Conservation (phyloP, 257 asterid species). For the Primulina huaijiensis region DNA sequence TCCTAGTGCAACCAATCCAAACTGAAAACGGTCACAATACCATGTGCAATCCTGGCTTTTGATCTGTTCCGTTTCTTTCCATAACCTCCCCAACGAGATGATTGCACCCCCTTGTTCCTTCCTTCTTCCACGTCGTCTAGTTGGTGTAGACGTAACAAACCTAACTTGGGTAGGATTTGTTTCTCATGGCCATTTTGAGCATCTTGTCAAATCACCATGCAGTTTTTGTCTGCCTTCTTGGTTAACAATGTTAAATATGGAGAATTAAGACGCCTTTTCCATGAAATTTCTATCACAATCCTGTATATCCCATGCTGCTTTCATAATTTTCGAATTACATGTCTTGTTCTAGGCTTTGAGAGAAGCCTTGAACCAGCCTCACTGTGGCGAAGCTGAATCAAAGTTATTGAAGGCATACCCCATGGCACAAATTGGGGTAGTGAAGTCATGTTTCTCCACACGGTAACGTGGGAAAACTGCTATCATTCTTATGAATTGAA, state of each 20-base stretch:
- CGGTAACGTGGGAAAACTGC: constrained; percentile 45
- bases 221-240: constrained; percentile 14
- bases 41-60: neutral
- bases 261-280: neutral
- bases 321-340: neutral
- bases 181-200: neutral
- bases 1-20: too few relatives aligned
- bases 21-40: too few relatives aligned
- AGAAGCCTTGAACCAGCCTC: constrained; percentile 50
- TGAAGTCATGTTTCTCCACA: constrained; percentile 80
- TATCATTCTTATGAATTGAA: neutral
- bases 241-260: constrained; percentile 8
- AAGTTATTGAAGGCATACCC: constrained; percentile 49
- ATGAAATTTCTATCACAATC: neutral
- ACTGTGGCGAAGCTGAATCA: constrained; percentile 33
- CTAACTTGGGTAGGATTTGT: neutral
- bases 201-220: neutral
- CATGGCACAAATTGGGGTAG: constrained; percentile 75
- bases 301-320: neutral
- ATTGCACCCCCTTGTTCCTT: neutral
- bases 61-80: neutral
- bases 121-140: neutral
- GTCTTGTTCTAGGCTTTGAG: constrained; percentile 56
- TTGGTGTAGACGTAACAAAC: neutral
- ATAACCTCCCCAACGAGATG: neutral